A percentile compares a stretch with the other conserved stretches of the same genome.
Evolutionary conservation across 352 stramenopile genomes (phyloP).

Genomic region (Plasmopara muralis): DNA sequence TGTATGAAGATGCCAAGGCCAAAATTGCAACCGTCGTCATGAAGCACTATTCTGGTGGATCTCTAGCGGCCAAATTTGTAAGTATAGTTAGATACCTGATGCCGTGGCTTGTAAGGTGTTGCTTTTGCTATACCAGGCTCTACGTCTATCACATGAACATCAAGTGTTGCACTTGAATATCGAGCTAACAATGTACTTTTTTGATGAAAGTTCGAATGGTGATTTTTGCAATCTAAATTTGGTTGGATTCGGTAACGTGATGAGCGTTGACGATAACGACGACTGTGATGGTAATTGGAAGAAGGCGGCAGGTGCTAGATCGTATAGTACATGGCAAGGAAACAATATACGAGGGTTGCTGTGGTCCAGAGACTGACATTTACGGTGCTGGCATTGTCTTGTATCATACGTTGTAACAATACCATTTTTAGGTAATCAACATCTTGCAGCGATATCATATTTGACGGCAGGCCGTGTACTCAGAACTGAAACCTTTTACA

Average conservation of each 20-base stretch:
- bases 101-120: conserved; percentile 30
- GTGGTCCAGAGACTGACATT: conserved; percentile 45
- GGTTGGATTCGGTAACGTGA: conserved; percentile 57
- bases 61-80: conserved; percentile 39
- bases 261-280: conserved; percentile 8
- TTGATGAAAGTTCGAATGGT: conserved; percentile 31
- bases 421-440: conserved; percentile 41
- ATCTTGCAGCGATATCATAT: conserved; percentile 49
- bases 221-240: conserved; percentile 55
- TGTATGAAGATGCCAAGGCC: conserved; percentile 49
- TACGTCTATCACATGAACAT: conserved; percentile 46
- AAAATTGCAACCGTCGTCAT: conserved; percentile 54
- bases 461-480: conserved; percentile 39
- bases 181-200: conserved; percentile 57
- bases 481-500: conserved; percentile 27
- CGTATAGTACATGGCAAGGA: conserved; percentile 59
- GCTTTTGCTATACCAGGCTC: conserved; percentile 36
- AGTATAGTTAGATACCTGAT: conserved; percentile 29
- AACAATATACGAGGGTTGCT: conserved; percentile 49
- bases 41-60: conserved; percentile 51
- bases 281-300: background rate
- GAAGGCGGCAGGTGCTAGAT: conserved; percentile 24
- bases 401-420: conserved; percentile 53
- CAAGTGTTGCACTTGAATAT: conserved; percentile 55
- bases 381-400: conserved; percentile 57